Evolutionary conservation across 108 stramenopile genomes (phyloP).

Genomic region (Parietichytrium sp.): DNA sequence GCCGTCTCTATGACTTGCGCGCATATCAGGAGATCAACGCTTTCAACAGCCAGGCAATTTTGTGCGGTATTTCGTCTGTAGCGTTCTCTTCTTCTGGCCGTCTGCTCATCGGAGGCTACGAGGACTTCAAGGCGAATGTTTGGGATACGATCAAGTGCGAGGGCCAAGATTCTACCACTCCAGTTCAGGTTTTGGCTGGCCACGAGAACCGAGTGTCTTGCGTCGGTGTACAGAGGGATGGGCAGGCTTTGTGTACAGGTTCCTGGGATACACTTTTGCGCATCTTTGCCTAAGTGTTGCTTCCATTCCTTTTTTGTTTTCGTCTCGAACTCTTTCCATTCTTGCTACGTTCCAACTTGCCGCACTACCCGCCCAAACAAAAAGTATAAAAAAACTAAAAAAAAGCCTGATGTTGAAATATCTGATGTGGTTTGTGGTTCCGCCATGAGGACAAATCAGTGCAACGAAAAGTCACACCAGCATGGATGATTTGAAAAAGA

Average conservation of each 20-base stretch:
- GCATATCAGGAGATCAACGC: conserved; percentile 80
- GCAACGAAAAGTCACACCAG: too few species aligned
- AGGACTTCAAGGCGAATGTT: conserved; percentile 62
- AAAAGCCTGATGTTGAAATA: too few species aligned
- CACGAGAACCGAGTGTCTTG: conserved; percentile 94
- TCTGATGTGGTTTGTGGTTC: too few species aligned
- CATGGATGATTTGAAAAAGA: too few species aligned
- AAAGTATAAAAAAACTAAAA: too few species aligned
- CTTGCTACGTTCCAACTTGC: too few species aligned
- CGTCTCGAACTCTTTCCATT: too few species aligned
- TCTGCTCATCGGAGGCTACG: conserved; percentile 65
- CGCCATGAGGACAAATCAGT: too few species aligned
- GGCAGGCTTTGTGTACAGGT: conserved; percentile 91
- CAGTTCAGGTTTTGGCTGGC: conserved; percentile 67
- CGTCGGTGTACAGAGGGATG: conserved; percentile 81
- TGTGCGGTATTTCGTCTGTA: conserved; percentile 42
- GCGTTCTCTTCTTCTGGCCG: conserved; percentile 42
- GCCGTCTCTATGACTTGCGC: conserved; percentile 90
- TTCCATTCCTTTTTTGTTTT: too few species aligned
- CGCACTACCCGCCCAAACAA: too few species aligned
- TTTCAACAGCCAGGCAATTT: conserved; percentile 71
- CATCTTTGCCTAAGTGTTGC: conserved; percentile 69
- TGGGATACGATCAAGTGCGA: conserved; percentile 64
- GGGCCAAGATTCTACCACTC: conserved; percentile 43
- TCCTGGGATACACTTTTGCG: conserved; percentile 94